Evolutionary conservation across 768 basidiomycete genomes (phyloP).

Genomic region (Auricularia sp.): DNA sequence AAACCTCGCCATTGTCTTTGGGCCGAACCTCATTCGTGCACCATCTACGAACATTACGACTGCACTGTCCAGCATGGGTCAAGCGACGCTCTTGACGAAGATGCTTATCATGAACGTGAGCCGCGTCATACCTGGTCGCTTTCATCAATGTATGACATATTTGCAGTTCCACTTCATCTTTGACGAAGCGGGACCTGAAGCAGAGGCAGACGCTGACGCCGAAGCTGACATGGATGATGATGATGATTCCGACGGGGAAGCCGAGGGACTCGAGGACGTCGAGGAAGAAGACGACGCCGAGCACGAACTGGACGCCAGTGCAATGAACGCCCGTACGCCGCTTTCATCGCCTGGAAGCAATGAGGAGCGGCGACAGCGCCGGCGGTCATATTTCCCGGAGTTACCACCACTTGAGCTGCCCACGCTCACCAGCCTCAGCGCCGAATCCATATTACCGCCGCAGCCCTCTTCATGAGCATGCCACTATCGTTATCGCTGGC

Average conservation of each 20-base stretch:
- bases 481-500: not conserved
- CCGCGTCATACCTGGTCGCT: slow-evolving; percentile 7
- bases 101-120: slow-evolving; percentile 66
- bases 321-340: not conserved
- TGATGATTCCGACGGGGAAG: not conserved
- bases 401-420: not conserved
- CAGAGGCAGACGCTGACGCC: slow-evolving; percentile 28
- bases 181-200: slow-evolving; percentile 42
- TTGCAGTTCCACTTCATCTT: slow-evolving; percentile 46
- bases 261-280: not conserved
- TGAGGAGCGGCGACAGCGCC: not conserved
- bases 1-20: slow-evolving; percentile 76
- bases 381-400: not conserved
- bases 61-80: slow-evolving; percentile 72
- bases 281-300: not conserved
- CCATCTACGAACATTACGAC: slow-evolving; percentile 70
- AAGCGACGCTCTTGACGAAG: slow-evolving; percentile 66
- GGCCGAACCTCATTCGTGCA: slow-evolving; percentile 67
- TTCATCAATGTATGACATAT: slow-evolving; percentile 27
- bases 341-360: not conserved
- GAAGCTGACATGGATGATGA: slow-evolving; percentile 22
- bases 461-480: not conserved
- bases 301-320: not conserved
- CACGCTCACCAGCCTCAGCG: not conserved
- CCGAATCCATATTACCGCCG: not conserved